Conservation (phyloP, 1,284 basidiomycete genomes). For the Phellopilus nigrolimitatus region DNA sequence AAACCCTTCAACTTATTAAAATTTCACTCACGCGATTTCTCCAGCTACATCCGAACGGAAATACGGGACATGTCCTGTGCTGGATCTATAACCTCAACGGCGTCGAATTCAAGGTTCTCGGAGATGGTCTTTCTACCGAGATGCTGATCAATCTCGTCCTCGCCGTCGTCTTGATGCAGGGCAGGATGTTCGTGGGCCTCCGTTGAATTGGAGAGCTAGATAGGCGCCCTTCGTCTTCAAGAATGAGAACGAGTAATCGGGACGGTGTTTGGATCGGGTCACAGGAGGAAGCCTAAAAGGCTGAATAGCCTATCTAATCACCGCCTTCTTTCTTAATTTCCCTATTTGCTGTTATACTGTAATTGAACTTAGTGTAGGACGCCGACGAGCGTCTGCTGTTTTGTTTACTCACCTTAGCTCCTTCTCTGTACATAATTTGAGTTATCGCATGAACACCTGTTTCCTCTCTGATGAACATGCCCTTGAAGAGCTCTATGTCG, state of each 20-base stretch:
- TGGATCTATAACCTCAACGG: constrained; percentile 13
- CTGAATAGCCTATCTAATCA: constrained; percentile 13
- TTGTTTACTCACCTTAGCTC: too few species aligned
- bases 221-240: neutral
- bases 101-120: constrained; percentile 12
- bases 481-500: too few species aligned
- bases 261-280: neutral
- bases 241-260: neutral
- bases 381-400: neutral
- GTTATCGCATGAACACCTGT: too few species aligned
- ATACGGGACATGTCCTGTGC: constrained; percentile 3
- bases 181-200: constrained; percentile 16
- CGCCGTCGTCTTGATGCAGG: constrained; percentile 13
- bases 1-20: neutral
- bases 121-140: constrained; percentile 8
- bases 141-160: constrained; percentile 14
- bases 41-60: constrained; percentile 3
- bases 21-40: neutral
- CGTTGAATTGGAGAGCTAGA: neutral
- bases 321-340: neutral
- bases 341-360: neutral
- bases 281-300: constrained; percentile 5
- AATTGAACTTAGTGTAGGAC: neutral
- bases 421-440: too few species aligned
- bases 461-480: too few species aligned